phyloP scores from a whole-genome alignment of 371 early-diverging fungal species.

The Haplosporangium sp. region DNA sequence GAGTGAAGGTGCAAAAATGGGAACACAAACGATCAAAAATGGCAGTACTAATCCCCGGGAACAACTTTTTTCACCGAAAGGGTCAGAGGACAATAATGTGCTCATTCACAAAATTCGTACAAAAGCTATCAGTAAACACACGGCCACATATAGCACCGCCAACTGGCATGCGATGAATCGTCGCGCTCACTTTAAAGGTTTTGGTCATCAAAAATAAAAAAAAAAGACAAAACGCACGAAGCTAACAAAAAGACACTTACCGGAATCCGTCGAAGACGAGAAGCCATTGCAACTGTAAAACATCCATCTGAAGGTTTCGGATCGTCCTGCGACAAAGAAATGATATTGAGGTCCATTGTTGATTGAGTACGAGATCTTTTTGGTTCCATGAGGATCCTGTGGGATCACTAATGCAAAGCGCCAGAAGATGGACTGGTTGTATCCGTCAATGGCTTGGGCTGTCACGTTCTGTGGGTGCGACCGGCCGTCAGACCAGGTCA shows the following conservation, averaged over 20 bases:
- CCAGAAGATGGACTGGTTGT: conserved; percentile 60
- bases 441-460: conserved; percentile 59
- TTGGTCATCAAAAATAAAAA: too few relatives aligned
- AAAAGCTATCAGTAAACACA: too few relatives aligned
- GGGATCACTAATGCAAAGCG: conserved; percentile 62
- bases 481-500: conserved; percentile 58
- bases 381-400: conserved; percentile 48
- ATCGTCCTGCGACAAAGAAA: conserved; percentile 62
- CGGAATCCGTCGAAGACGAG: conserved; percentile 37
- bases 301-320: conserved; percentile 65
- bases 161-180: too few relatives aligned
- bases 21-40: neutral
- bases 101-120: too few relatives aligned
- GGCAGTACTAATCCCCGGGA: neutral
- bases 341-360: conserved; percentile 56
- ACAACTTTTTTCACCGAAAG: neutral
- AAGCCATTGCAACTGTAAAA: conserved; percentile 52
- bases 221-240: neutral
- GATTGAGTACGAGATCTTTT: conserved; percentile 58
- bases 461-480: conserved; percentile 47
- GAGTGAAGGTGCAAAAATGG: neutral
- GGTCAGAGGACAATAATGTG: too few relatives aligned
- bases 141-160: too few relatives aligned
- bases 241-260: conserved; percentile 13
- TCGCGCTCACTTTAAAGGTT: too few relatives aligned